Evolutionary conservation across 768 basidiomycete species (phyloP), one percentile per base, ranked within the genome.

Genomic region (Leccinum variicolor): DNA sequence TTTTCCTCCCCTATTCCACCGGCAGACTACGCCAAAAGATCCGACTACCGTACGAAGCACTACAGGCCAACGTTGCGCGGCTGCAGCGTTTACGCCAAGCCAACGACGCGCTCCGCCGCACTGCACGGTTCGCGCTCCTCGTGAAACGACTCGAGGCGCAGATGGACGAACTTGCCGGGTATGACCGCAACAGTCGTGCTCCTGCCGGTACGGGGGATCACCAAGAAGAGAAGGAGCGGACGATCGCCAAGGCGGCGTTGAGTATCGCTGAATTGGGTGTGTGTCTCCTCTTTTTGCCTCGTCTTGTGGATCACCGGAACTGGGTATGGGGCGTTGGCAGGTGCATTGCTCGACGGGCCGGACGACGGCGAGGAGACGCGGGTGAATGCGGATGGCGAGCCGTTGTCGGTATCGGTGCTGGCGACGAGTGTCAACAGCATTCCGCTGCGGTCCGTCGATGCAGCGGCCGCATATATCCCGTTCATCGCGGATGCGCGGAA

Each of bases 171-270:
- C 80, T 94, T 26, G 52, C 52, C 3, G 52, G 57, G n/a, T 46
- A 60, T 33, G 64, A 62, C 9, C n/a, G 9, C 39, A 5, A 41
- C 10, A 19, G 19, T 43, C 41, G 19, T 43, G 3, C n/a, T 19
- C 41, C 41, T 43, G 19, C 41, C 10, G 4, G 25, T 36, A 26
- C 25, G 3, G 60, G 46, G 55, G 84, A 82, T 28, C 69, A 76
- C 33, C 88, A 89, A 64, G 89, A 92, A 28, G 90, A 92, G 62
- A 87, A 86, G 70, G 95, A 97, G 66, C 80, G 96, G 9, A 84
- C 84, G 15, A 86, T 98, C 65, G 89, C 94, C 2, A 95, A 95
- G 72, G 95, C 96, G 2, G 96, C 95, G n/a, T 75, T 98, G 64
- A 94, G 86, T 39, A 86, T 98, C 9, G 92, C 95, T 1, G 96